Evolutionary conservation across 305 asterid species (phyloP).

Genomic region (Solanum hybrid): DNA sequence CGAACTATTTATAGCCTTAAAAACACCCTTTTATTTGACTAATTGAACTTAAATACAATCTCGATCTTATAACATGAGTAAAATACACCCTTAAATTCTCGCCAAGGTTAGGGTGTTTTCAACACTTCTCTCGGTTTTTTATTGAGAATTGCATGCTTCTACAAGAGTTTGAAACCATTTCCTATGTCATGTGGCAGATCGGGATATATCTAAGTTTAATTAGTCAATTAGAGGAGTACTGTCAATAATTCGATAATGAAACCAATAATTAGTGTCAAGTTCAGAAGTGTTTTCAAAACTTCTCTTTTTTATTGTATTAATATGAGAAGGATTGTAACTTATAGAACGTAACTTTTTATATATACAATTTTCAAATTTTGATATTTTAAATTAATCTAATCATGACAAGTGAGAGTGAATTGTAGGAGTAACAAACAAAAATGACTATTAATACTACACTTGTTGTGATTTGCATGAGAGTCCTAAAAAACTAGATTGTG

Average conservation of each 20-base stretch:
- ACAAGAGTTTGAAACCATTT: neutral
- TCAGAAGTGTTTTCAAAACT: neutral
- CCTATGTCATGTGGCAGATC: neutral
- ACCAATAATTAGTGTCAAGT: too few species aligned
- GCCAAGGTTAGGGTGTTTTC: neutral
- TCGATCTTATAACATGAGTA: neutral
- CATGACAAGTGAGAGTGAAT: neutral
- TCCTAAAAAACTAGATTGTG: neutral
- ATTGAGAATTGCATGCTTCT: neutral
- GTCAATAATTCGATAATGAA: too few species aligned
- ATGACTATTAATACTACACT: neutral
- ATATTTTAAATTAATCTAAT: too few species aligned
- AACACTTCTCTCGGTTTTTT: too few species aligned
- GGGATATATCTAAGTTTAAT: too few species aligned
- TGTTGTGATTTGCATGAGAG: neutral
- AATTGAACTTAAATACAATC: neutral
- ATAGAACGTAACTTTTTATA: neutral
- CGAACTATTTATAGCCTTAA: too few species aligned
- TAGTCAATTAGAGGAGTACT: neutral
- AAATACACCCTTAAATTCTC: neutral
- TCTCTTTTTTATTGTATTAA: too few species aligned
- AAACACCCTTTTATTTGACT: neutral
- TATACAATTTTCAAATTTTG: neutral
- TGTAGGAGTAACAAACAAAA: neutral
- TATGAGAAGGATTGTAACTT: neutral